Base-by-base conservation (phyloP, 1,284 basidiomycete species). In the Afroboletus lepidellus region DNA sequence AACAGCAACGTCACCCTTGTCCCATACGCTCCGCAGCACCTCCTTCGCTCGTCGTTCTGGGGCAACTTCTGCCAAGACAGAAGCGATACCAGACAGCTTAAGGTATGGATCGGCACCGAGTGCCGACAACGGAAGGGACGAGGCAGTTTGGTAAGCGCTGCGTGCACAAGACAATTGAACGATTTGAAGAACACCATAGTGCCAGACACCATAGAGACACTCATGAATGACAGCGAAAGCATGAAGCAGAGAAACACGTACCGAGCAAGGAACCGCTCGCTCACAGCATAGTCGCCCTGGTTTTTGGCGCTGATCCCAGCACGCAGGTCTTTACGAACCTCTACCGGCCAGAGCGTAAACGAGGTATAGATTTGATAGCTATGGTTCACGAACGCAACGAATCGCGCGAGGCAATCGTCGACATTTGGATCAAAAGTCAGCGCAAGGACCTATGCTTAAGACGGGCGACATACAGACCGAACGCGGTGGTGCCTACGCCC, bases 51-150 rank as follows among this genome's bases (percentile, higher is more conserved):
- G 69, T 27, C 75, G 66, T 8, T 71, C 68, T 58, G 89, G 84
- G 15, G 85, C 71, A 1, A 85, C 77, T 41, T 81, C 81, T 3
- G 81, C 84, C 39, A 90, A 74, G 6, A 77, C 71, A 20, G 86
- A 76, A 1, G 80, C 83, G n/a, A 91, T 80, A 2, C 88, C 88
- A 0, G 85, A 83, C 3, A 83, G 71, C 66, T 88, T 90, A 54
- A 90, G 75, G 53, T 84, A 77, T 1, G 85, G 80, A 11, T 81
- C 72, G 0, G 74, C 55, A 2, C 74, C 72, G 57, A 88, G 78
- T 5, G 61, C 59, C 2, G 77, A 73, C 25, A 79, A 60, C 0
- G 83, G 77, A 7, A 87, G 72, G 0, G 62, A 59, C 49, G 77
- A 72, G 0, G 84, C 78, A 0, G 76, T 82, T 25, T 83, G 71